Percentiles rank a stretch among this genome's conserved stretches.
Evolutionary conservation across 192 early-diverging fungal genomes (phyloP).

Genomic region (Linnemannia schmuckeri): DNA sequence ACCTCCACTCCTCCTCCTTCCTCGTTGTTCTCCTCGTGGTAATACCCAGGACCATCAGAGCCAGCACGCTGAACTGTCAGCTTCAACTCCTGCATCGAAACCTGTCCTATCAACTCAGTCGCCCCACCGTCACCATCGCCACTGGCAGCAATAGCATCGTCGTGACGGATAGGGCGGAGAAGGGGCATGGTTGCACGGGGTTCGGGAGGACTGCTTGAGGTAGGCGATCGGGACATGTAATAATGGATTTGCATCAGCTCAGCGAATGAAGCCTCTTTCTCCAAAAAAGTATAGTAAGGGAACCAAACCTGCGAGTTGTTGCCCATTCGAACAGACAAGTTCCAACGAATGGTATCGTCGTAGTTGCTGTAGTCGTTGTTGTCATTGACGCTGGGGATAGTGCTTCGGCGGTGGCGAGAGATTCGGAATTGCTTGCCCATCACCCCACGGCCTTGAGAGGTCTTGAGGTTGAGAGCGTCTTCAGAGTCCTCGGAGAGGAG

Average conservation of each 20-base stretch:
- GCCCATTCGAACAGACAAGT: not conserved
- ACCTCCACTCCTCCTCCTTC: not conserved
- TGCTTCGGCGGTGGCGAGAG: not conserved
- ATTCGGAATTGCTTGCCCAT: constrained; percentile 12
- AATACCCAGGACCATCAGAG: not conserved
- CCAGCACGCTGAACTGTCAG: not conserved
- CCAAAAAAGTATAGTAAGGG: constrained; percentile 21
- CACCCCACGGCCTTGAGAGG: not conserved
- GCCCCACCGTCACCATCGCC: not conserved
- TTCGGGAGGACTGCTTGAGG: not conserved
- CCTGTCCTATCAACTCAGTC: not conserved
- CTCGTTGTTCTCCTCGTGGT: not conserved
- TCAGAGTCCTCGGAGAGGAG: not conserved
- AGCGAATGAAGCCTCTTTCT: not conserved
- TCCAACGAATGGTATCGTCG: constrained; percentile 1
- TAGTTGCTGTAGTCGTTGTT: not conserved
- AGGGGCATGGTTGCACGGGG: constrained; percentile 5
- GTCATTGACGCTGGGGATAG: not conserved
- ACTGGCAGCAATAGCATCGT: too few species aligned
- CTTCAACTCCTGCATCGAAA: not conserved
- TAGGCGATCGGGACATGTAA: constrained; percentile 13
- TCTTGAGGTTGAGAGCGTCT: not conserved
- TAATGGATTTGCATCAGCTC: constrained; percentile 3
- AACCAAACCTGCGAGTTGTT: constrained; percentile 14
- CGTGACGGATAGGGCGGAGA: not conserved